These are phyloP conservation scores for Calocera cornea DNA, from an alignment of 768 basidiomycete genomes.

Conservation along the genomic window DNA sequence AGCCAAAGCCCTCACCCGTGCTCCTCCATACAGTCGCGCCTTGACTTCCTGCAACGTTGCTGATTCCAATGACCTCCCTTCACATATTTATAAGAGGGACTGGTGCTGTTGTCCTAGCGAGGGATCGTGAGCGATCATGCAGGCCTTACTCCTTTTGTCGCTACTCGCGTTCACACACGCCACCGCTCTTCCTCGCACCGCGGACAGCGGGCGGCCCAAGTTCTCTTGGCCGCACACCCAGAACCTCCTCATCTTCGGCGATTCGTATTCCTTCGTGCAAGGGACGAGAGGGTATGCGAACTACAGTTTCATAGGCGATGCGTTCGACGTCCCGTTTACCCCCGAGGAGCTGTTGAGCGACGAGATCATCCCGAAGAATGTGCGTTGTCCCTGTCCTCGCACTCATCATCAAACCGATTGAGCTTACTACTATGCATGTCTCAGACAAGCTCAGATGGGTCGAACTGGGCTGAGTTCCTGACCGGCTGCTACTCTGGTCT, in stretches of 20 bases:
- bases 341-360: conserved; percentile 31
- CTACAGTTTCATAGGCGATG: conserved; percentile 43
- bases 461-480: conserved; percentile 44
- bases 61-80: too few relatives aligned
- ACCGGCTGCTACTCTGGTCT: conserved; percentile 38
- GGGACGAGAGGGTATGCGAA: conserved; percentile 37
- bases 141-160: not conserved
- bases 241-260: conserved; percentile 29
- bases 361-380: conserved; percentile 36
- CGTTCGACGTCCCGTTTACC: conserved; percentile 31
- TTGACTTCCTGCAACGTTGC: too few relatives aligned
- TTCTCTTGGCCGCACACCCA: not conserved
- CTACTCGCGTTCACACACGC: not conserved
- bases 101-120: too few relatives aligned
- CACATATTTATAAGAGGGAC: too few relatives aligned
- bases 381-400: conserved; percentile 15
- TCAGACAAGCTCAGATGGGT: conserved; percentile 42
- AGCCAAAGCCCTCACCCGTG: not conserved
- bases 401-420: not conserved
- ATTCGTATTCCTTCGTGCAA: conserved; percentile 44
- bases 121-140: not conserved
- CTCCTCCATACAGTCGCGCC: not conserved
- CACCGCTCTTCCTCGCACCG: not conserved
- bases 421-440: too few relatives aligned
- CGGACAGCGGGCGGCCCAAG: not conserved